phyloP scores from a whole-genome alignment of 2,329 filamentous ascomycete genomes.

The Zymoseptoria brevis region DNA sequence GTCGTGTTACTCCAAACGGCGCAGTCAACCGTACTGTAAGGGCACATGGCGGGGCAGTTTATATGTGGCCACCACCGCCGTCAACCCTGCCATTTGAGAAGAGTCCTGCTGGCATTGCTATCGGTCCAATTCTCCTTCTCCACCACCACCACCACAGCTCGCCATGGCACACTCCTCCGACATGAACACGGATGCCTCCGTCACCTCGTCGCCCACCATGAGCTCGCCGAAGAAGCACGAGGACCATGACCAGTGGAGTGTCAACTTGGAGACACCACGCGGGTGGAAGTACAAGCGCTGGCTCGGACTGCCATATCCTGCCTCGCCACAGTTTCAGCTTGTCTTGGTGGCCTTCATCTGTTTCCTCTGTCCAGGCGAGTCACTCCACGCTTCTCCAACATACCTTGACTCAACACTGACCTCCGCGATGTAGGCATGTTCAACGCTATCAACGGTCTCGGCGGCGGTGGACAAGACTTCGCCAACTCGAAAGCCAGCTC shows the following conservation, averaged over 20 bases:
- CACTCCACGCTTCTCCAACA: no score
- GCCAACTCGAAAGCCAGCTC: constrained; percentile 45
- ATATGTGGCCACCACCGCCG: not conserved
- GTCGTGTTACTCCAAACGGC: not conserved
- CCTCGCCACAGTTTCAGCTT: constrained; percentile 42
- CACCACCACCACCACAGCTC: not conserved
- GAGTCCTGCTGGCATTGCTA: not conserved
- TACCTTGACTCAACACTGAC: not conserved
- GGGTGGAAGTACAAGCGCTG: constrained; percentile 43
- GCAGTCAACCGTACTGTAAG: not conserved
- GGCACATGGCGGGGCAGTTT: not conserved
- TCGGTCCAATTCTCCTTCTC: not conserved
- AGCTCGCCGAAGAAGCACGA: not conserved
- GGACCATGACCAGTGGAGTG: not conserved
- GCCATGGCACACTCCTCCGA: not conserved
- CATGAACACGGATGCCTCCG: not conserved
- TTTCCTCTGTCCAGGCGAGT: constrained; percentile 44
- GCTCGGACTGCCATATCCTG: constrained; percentile 41
- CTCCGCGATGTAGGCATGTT: constrained; percentile 36
- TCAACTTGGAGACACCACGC: constrained; percentile 21
- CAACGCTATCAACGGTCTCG: constrained; percentile 46
- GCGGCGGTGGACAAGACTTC: constrained; percentile 38
- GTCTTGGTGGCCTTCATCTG: constrained; percentile 45
- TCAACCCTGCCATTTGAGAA: not conserved
- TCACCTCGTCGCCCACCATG: not conserved